These are phyloP conservation scores for Castanea crenata DNA, from an alignment of 306 rosid genomes.

Conservation along the genomic window DNA sequence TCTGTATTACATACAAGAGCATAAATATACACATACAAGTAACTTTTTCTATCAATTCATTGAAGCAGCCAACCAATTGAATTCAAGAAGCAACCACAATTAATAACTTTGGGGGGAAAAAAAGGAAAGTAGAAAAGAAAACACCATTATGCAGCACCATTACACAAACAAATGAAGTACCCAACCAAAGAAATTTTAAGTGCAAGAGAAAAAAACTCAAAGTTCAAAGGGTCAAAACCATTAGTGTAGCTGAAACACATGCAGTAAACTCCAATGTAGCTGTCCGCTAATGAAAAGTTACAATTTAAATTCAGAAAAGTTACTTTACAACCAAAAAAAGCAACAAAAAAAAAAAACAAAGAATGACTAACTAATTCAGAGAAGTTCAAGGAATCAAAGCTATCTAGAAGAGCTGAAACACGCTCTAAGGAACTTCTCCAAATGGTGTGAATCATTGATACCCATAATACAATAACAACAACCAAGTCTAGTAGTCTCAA, in stretches of 20 bases:
- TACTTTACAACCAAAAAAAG: not conserved
- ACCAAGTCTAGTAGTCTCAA: too few relatives aligned
- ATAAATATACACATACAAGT: not conserved
- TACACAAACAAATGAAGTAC: not conserved
- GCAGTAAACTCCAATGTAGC: not conserved
- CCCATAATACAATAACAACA: not conserved
- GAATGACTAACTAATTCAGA: too few relatives aligned
- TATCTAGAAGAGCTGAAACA: not conserved
- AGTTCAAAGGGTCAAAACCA: not conserved
- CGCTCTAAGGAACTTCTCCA: not conserved
- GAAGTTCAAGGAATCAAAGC: not conserved
- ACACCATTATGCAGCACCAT: not conserved
- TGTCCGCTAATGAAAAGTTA: not conserved
- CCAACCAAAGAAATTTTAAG: not conserved
- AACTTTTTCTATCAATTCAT: not conserved
- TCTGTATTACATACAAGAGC: slow-evolving; percentile 12
- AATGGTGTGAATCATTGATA: not conserved
- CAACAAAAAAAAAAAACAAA: not conserved
- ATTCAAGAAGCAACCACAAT: not conserved
- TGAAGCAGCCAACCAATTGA: not conserved
- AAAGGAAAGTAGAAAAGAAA: not conserved
- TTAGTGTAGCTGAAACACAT: not conserved
- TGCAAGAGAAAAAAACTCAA: not conserved
- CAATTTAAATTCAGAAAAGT: not conserved
- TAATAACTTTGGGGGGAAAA: not conserved